Conservation (phyloP, 352 stramenopile species). For the Phytophthora cajani region DNA sequence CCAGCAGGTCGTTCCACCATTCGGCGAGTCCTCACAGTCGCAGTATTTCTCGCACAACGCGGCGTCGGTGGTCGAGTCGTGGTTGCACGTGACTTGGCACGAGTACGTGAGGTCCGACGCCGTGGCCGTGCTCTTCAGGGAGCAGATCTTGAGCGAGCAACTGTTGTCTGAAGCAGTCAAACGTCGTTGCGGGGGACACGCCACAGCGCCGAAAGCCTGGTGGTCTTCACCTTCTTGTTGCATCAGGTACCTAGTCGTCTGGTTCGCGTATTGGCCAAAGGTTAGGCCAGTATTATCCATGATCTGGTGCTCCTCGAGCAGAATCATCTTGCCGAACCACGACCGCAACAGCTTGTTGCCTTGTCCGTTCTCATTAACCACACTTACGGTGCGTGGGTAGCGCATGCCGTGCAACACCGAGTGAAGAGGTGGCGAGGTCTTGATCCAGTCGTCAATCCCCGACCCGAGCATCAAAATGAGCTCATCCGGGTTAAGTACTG, state of each 20-base stretch:
- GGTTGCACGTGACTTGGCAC: conserved; percentile 69
- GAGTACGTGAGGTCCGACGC: conserved; percentile 42
- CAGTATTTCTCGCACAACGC: conserved; percentile 50
- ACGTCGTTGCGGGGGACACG: conserved; percentile 50
- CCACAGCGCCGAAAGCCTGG: conserved; percentile 49
- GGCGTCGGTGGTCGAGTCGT: conserved; percentile 44
- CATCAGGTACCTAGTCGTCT: conserved; percentile 60
- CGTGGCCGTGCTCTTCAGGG: conserved; percentile 40
- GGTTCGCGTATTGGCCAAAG: conserved; percentile 62
- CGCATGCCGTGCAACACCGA: conserved; percentile 81
- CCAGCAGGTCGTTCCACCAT: conserved; percentile 50
- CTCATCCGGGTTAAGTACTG: conserved; percentile 69
- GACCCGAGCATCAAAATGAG: conserved; percentile 85
- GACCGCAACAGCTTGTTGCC: conserved; percentile 59
- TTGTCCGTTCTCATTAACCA: conserved; percentile 29
- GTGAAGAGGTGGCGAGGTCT: conserved; percentile 57
- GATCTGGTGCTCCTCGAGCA: conserved; percentile 47
- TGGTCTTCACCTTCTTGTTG: conserved; percentile 39
- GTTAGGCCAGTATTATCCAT: conserved; percentile 68
- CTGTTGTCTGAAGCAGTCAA: conserved; percentile 58
- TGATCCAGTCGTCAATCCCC: conserved; percentile 76
- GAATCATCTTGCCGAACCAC: conserved; percentile 78
- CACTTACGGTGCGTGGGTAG: conserved; percentile 57
- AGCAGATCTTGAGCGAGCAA: conserved; percentile 54
- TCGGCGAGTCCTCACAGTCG: conserved; percentile 43